These are phyloP conservation scores for Auricularia auricula-judae DNA, from an alignment of 768 basidiomycete genomes.

Conservation along the genomic window DNA sequence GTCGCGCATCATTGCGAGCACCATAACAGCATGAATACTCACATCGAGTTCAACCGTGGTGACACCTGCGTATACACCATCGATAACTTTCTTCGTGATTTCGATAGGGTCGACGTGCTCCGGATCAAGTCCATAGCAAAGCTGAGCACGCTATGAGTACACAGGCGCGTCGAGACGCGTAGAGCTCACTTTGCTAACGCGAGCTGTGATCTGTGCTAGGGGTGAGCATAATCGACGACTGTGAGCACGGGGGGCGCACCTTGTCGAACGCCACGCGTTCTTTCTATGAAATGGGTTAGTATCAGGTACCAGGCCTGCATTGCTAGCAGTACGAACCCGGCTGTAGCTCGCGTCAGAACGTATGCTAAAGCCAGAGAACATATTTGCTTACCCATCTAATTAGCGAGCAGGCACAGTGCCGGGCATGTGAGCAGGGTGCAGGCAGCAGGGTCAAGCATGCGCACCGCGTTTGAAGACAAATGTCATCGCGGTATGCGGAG, in stretches of 20 bases:
- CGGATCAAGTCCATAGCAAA: conserved; percentile 91
- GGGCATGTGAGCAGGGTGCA: background rate
- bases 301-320: background rate
- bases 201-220: conserved; percentile 64
- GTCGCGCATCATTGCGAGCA: no score
- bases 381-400: conserved; percentile 4
- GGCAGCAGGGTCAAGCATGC: conserved; percentile 8
- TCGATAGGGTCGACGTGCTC: conserved; percentile 92
- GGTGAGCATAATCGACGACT: conserved; percentile 2
- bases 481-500: no score
- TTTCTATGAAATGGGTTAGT: conserved; percentile 47
- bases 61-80: conserved; percentile 89
- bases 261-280: conserved; percentile 92
- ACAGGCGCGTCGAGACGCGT: background rate
- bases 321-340: conserved; percentile 10
- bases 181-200: conserved; percentile 48
- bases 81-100: conserved; percentile 88
- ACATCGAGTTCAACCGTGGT: conserved; percentile 97
- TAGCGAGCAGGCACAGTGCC: background rate
- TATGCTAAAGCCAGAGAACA: conserved; percentile 1
- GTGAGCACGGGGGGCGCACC: conserved; percentile 28
- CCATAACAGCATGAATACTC: conserved; percentile 18
- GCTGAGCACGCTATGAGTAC: conserved; percentile 19
- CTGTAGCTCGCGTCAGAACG: conserved; percentile 4
- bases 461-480: conserved; percentile 50